Conservation (phyloP, 306 rosid species). For the Fragaria nilgerrensis region DNA sequence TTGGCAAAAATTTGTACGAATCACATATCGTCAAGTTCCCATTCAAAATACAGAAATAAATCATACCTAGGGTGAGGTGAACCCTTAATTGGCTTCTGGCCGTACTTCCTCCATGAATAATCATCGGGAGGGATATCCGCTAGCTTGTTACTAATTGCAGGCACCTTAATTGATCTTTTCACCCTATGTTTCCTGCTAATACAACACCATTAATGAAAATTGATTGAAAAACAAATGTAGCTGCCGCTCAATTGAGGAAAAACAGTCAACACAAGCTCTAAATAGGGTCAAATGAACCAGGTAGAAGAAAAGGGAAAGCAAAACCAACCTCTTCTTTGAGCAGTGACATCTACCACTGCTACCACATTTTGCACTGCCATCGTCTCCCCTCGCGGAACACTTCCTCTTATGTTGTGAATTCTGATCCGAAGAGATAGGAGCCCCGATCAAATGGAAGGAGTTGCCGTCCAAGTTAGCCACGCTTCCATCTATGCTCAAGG, state of each 20-base stretch:
- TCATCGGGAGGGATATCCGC: constrained; percentile 99
- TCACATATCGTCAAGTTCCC: constrained; percentile 2
- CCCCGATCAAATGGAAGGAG: constrained; percentile 79
- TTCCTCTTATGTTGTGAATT: constrained; percentile 85
- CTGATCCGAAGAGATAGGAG: constrained; percentile 77
- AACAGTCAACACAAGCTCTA: constrained; percentile 6
- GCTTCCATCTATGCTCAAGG: constrained; percentile 92
- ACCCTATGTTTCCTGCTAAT: constrained; percentile 81
- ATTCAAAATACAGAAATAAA: constrained; percentile 9
- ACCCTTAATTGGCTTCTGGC: constrained; percentile 99
- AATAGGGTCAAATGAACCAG: not conserved
- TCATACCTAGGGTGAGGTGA: constrained; percentile 97
- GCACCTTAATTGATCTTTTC: constrained; percentile 92
- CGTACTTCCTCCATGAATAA: constrained; percentile 98
- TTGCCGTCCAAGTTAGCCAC: constrained; percentile 82
- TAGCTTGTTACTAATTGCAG: constrained; percentile 96
- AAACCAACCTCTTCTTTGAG: constrained; percentile 89
- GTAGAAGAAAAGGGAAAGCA: constrained; percentile 5
- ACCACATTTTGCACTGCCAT: constrained; percentile 82
- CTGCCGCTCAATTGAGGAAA: constrained; percentile 13
- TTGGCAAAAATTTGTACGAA: constrained; percentile 6
- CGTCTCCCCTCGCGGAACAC: constrained; percentile 82
- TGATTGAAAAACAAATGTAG: constrained; percentile 1
- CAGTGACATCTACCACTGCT: constrained; percentile 93
- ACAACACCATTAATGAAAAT: constrained; percentile 4